phyloP scores from a whole-genome alignment of 495 filamentous ascomycete genomes.

The Hypoxylon intermedium region DNA sequence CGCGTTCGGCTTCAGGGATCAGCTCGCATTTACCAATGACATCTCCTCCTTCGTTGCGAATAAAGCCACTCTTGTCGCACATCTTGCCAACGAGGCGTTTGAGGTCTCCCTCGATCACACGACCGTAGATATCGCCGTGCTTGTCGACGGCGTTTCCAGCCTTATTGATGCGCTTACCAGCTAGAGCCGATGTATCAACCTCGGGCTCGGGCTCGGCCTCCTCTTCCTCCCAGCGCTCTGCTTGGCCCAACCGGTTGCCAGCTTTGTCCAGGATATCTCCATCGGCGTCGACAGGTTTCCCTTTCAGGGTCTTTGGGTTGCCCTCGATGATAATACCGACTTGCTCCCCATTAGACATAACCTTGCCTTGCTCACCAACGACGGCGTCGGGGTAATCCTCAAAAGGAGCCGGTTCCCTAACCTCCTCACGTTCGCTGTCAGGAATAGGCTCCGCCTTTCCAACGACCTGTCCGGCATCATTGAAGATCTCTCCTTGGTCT shows the following conservation, averaged over 20 bases:
- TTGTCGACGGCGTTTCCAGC: slow-evolving; percentile 81
- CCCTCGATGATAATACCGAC: slow-evolving; percentile 80
- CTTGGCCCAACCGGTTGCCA: slow-evolving; percentile 79
- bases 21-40: slow-evolving; percentile 80
- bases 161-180: slow-evolving; percentile 87
- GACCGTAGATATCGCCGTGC: slow-evolving; percentile 75
- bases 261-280: slow-evolving; percentile 83
- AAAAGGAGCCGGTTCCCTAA: slow-evolving; percentile 72
- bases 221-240: slow-evolving; percentile 67
- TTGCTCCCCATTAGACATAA: slow-evolving; percentile 71
- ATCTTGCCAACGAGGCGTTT: slow-evolving; percentile 76
- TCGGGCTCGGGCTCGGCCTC: slow-evolving; percentile 58
- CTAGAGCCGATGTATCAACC: slow-evolving; percentile 71
- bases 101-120: slow-evolving; percentile 75
- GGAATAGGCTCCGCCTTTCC: slow-evolving; percentile 78
- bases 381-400: slow-evolving; percentile 74
- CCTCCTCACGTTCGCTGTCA: slow-evolving; percentile 71
- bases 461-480: slow-evolving; percentile 73
- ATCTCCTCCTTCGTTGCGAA: slow-evolving; percentile 82
- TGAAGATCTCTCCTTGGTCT: slow-evolving; percentile 77
- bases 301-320: slow-evolving; percentile 74
- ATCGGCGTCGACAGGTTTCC: slow-evolving; percentile 80
- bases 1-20: slow-evolving; percentile 73
- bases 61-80: slow-evolving; percentile 80
- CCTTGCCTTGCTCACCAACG: slow-evolving; percentile 72